Evolutionary conservation across 225 moss, liverwort and hornwort species (phyloP).

Genomic region (Bryum argenteum): DNA sequence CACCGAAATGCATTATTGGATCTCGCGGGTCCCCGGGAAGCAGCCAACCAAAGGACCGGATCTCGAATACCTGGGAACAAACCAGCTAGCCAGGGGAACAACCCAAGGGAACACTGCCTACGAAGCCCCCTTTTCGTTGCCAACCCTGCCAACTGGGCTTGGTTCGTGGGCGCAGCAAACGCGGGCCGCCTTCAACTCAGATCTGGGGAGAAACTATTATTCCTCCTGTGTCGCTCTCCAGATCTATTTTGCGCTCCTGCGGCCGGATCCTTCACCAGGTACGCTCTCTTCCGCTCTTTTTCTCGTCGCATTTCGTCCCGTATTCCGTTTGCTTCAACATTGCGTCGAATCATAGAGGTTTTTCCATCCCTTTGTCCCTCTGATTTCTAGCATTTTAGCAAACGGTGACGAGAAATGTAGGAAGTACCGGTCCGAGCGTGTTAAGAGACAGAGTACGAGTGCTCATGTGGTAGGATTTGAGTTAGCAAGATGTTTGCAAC

Average conservation of each 20-base stretch:
- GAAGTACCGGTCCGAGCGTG: no score
- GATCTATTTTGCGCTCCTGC: no score
- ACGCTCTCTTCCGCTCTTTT: no score
- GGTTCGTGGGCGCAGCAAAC: background rate
- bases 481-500: background rate
- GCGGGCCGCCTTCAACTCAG: background rate
- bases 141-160: background rate
- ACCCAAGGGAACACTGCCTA: no score
- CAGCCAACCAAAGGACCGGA: background rate
- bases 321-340: no score
- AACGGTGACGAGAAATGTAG: no score
- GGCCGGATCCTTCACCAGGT: no score
- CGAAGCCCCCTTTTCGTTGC: background rate
- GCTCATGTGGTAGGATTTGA: background rate
- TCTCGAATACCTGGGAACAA: background rate
- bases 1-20: constrained; percentile 3
- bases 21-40: background rate
- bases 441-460: no score
- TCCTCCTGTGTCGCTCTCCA: background rate
- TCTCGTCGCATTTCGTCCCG: no score
- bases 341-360: no score
- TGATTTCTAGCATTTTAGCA: no score
- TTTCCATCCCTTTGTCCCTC: no score
- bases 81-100: background rate
- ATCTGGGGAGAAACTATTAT: background rate